Evolutionary conservation across 352 stramenopile species (phyloP).

Genomic region (Phytophthora crassamura): DNA sequence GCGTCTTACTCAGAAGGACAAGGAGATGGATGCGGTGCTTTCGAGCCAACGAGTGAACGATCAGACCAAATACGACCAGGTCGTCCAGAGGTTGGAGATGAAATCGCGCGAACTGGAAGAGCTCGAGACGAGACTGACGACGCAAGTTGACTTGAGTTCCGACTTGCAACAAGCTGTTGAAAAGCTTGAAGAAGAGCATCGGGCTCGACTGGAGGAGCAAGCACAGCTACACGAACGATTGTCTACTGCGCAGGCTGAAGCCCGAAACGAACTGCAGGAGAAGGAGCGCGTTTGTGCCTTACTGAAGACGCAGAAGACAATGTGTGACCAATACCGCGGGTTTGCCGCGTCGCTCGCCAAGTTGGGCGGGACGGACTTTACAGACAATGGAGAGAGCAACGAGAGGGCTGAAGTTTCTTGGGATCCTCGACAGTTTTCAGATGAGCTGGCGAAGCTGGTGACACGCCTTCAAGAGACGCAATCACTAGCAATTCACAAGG

Average conservation of each 20-base stretch:
- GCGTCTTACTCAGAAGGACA: conserved; percentile 53
- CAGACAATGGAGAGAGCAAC: conserved; percentile 8
- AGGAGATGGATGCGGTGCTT: conserved; percentile 55
- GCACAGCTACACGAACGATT: conserved; percentile 50
- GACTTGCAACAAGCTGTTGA: conserved; percentile 43
- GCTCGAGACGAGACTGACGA: conserved; percentile 30
- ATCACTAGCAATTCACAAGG: conserved; percentile 36
- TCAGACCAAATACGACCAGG: conserved; percentile 63
- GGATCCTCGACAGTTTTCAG: conserved; percentile 44
- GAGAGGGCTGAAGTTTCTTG: conserved; percentile 14
- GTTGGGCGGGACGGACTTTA: conserved; percentile 17
- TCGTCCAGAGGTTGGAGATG: conserved; percentile 45
- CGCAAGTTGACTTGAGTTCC: conserved; percentile 34
- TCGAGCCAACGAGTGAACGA: conserved; percentile 55
- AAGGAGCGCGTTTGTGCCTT: conserved; percentile 17
- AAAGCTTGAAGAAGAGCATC: conserved; percentile 49
- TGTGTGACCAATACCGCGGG: conserved; percentile 35
- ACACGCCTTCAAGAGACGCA: conserved; percentile 36
- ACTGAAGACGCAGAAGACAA: conserved; percentile 34
- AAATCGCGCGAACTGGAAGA: conserved; percentile 50
- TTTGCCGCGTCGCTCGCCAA: conserved; percentile 46
- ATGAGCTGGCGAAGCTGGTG: conserved; percentile 38
- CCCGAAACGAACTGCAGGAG: conserved; percentile 32
- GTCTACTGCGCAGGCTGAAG: conserved; percentile 39
- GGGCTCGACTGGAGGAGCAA: conserved; percentile 37